Evolutionary conservation across 257 asterid genomes (phyloP), one percentile per base, ranked within the genome.

Genomic region (Fraxinus pennsylvanica): DNA sequence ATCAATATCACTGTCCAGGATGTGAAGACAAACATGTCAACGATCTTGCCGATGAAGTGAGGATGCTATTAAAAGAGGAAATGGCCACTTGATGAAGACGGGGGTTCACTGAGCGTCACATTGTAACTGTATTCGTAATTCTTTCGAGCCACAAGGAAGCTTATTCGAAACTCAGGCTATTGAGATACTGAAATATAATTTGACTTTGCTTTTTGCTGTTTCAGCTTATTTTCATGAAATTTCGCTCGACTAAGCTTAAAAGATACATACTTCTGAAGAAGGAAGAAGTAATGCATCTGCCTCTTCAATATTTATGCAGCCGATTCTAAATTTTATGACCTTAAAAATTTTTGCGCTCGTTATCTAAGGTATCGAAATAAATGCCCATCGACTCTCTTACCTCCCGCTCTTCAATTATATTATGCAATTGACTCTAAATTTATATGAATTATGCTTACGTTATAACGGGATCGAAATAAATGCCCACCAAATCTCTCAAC

Each of bases 1-100:
- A 13, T 68, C 29, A 43, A 13, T 66, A 12, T 54, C 66, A 1
- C 38, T 61, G 57, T 52, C 57, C 81, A 95, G 99, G 97, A 75
- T 86, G 88, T 68, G 92, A 90, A 83, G 99, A 95, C 86, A 83
- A 84, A 80, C 98, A 93, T 78, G 91, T 95, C 33, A 81, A 67
- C 38, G 96, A 90, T 75, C 86, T 95, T 65, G 94, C 97, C 10
- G 79, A 90, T 72, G 97, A 88, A 88, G 98, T 90, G 79, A 91
- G 97, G 75, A 86, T 91, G 50, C 87, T 57, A 17, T 52, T 68
- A 35, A 82, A 81, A 50, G 82, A 69, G 68, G 87, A 84, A 73
- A 70, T 79, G 45, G 68, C 27, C 41, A 80, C 75, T 54, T 73
- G 73, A 79, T 72, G 35, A 25, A 63, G 35, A 25, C 32, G 27